Conservation (phyloP, 2,329 filamentous ascomycete genomes). For the Aspergillus brunneoviolaceus region DNA sequence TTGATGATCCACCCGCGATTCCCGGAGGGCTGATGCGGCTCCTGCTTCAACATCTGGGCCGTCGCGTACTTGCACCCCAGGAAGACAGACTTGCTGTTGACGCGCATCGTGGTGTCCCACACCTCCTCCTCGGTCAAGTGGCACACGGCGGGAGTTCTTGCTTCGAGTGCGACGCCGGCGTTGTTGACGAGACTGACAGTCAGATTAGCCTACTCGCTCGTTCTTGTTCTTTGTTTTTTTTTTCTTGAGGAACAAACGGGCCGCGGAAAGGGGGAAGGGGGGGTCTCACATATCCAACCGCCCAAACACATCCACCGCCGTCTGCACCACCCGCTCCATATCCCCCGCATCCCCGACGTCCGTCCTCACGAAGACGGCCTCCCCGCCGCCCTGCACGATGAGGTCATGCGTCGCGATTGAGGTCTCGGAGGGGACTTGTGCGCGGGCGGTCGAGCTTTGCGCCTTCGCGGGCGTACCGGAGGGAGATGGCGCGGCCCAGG, state of each 20-base stretch:
- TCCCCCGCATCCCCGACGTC: constrained; percentile 43
- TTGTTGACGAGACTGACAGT: no score
- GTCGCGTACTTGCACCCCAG: constrained; percentile 44
- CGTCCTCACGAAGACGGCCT: constrained; percentile 45
- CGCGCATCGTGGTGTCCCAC: constrained; percentile 44
- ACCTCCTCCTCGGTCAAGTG: constrained; percentile 49
- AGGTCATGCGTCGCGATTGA: constrained; percentile 39
- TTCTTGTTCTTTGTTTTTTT: constrained; percentile 21
- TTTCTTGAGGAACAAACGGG: constrained; percentile 4
- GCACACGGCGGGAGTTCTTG: constrained; percentile 22
- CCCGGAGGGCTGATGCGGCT: constrained; percentile 24
- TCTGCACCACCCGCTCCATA: constrained; percentile 40
- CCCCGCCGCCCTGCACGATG: constrained; percentile 36
- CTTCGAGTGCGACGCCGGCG: no score
- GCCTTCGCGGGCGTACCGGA: constrained; percentile 43
- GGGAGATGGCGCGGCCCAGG: constrained; percentile 47
- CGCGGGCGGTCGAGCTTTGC: constrained; percentile 29
- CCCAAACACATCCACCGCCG: constrained; percentile 38
- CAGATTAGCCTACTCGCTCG: no score
- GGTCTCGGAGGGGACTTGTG: constrained; percentile 30
- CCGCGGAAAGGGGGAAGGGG: constrained; percentile 11
- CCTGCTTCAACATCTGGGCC: constrained; percentile 42
- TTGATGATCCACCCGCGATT: constrained; percentile 41
- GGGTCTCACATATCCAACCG: constrained; percentile 49
- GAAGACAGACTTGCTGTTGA: constrained; percentile 44